Conservation (phyloP, 306 rosid species). For the Inga leiocalycina region DNA sequence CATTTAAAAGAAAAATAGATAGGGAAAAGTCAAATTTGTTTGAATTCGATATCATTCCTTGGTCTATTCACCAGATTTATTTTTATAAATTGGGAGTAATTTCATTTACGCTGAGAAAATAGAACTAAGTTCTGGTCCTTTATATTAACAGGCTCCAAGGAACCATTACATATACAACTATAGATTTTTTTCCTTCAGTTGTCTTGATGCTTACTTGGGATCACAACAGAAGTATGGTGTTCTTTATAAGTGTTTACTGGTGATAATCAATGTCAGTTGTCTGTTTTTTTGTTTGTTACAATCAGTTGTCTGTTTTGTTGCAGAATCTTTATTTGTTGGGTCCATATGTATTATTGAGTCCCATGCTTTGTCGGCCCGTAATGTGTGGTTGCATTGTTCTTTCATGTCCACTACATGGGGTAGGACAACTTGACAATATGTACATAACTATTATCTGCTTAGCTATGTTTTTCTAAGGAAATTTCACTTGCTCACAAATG, state of each 20-base stretch:
- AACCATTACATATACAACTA: constrained; percentile 6
- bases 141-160: constrained; percentile 1
- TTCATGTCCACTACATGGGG: constrained; percentile 50
- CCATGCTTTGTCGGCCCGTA: constrained; percentile 66
- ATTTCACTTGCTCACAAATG: constrained; percentile 11
- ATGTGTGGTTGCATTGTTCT: constrained; percentile 55
- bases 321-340: constrained; percentile 53
- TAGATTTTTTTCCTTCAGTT: background rate
- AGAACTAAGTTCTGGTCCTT: constrained; percentile 1
- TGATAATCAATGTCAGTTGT: constrained; percentile 39
- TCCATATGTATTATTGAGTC: constrained; percentile 55
- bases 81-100: background rate
- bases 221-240: constrained; percentile 16
- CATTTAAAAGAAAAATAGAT: constrained; percentile 19
- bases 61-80: constrained; percentile 30
- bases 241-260: background rate
- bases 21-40: constrained; percentile 33
- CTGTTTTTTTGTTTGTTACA: constrained; percentile 1
- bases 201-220: constrained; percentile 1
- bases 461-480: constrained; percentile 26
- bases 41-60: constrained; percentile 31
- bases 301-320: constrained; percentile 42
- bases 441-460: constrained; percentile 34
- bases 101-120: constrained; percentile 23
- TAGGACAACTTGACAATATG: constrained; percentile 39